phyloP scores from a whole-genome alignment of 2,329 filamentous ascomycete genomes.

The Pseudopithomyces maydicus region DNA sequence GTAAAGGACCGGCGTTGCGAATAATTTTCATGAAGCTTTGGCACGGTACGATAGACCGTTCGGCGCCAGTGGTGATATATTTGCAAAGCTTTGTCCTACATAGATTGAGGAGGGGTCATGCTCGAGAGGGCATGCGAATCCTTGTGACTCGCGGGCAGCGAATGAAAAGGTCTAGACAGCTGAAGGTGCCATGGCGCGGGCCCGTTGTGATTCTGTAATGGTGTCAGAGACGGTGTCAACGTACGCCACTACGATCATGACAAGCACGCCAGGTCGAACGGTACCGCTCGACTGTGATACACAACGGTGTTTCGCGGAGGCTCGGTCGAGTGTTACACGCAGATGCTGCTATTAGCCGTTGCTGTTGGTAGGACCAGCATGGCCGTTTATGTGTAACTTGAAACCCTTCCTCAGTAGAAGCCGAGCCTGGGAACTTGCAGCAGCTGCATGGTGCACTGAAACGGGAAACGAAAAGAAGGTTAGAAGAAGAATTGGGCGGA shows the following conservation, averaged over 20 bases:
- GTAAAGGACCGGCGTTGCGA: too few species aligned
- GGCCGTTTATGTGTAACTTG: background rate
- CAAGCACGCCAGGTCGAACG: background rate
- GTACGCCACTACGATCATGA: background rate
- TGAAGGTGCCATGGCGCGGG: background rate
- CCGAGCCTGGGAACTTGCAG: background rate
- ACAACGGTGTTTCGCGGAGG: background rate
- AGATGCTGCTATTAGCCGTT: background rate
- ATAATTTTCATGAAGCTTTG: background rate
- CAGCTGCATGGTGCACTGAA: background rate
- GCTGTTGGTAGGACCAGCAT: background rate
- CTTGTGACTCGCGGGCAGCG: background rate
- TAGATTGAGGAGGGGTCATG: background rate
- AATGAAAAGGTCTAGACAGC: background rate
- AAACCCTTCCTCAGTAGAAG: background rate
- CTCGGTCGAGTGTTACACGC: background rate
- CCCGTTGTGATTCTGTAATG: constrained; percentile 2
- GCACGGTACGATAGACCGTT: background rate
- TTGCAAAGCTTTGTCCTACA: background rate
- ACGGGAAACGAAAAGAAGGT: background rate
- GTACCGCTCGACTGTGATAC: background rate
- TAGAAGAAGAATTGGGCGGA: too few species aligned
- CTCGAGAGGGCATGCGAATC: background rate
- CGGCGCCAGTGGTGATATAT: background rate
- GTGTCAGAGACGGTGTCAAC: constrained; percentile 2